Percentiles rank a stretch among this genome's conserved stretches.
Conservation (phyloP, 371 early-diverging fungal genomes). For the Nosema muscidifuracis region DNA sequence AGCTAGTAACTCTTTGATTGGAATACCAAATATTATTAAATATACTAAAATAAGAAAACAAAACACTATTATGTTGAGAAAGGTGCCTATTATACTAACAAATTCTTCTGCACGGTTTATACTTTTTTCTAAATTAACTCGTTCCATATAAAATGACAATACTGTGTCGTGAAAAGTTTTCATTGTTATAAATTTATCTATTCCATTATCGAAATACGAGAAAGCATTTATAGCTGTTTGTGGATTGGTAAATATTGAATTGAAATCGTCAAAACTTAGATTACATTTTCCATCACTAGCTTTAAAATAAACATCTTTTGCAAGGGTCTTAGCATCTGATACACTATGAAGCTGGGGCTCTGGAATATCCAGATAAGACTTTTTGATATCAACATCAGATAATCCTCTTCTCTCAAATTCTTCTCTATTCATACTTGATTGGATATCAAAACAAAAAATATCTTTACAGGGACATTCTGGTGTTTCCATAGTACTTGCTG, state of each 20-base stretch:
- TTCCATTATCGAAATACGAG: conserved; percentile 56
- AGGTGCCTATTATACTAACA: conserved; percentile 48
- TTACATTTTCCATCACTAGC: conserved; percentile 34
- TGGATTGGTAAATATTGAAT: conserved; percentile 57
- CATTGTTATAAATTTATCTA: conserved; percentile 48
- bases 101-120: conserved; percentile 50
- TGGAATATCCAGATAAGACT: conserved; percentile 19
- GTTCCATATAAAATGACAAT: conserved; percentile 57
- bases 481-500: neutral
- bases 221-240: conserved; percentile 59
- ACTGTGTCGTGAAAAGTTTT: conserved; percentile 62
- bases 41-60: conserved; percentile 50
- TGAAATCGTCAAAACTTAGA: conserved; percentile 58
- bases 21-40: conserved; percentile 58
- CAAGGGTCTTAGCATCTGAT: conserved; percentile 54
- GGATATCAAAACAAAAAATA: conserved; percentile 22
- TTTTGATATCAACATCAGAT: conserved; percentile 25
- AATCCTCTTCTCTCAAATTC: conserved; percentile 1
- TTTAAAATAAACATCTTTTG: conserved; percentile 59
- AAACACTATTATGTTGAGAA: conserved; percentile 37
- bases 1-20: conserved; percentile 56
- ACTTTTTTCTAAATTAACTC: conserved; percentile 57
- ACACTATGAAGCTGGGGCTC: conserved; percentile 54
- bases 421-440: neutral
- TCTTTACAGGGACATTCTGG: conserved; percentile 33